These are phyloP conservation scores for Coniochaeta prunicola DNA, from an alignment of 2,329 filamentous ascomycete species.

Conservation along the genomic window DNA sequence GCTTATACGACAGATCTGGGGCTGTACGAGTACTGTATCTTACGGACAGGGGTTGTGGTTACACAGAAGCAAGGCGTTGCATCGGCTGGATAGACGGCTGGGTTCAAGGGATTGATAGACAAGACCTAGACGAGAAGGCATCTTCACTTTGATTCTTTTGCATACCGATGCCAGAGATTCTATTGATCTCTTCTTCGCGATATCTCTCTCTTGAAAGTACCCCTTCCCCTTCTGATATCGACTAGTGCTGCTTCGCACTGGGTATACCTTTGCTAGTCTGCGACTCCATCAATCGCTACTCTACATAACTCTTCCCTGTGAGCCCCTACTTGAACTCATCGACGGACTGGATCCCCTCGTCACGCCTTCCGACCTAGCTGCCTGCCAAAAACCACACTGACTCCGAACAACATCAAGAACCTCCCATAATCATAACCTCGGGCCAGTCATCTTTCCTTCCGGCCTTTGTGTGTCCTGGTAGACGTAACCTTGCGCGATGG, in stretches of 20 bases:
- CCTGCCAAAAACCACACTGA: no score
- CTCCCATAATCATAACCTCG: conserved; percentile 27
- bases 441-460: conserved; percentile 17
- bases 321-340: background rate
- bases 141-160: background rate
- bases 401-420: no score
- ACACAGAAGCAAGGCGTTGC: background rate
- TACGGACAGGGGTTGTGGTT: background rate
- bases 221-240: background rate
- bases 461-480: conserved; percentile 38
- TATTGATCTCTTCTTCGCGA: background rate
- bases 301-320: background rate
- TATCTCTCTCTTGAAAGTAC: background rate
- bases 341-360: background rate
- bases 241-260: background rate
- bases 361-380: background rate
- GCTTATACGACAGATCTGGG: background rate
- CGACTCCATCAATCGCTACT: background rate
- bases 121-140: background rate
- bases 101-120: background rate
- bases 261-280: background rate
- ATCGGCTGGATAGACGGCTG: conserved; percentile 1
- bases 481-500: conserved; percentile 54
- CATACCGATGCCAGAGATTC: background rate
- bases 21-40: conserved; percentile 1